Conservation (phyloP, 225 moss, liverwort and hornwort genomes). For the Anthoceros angustus region DNA sequence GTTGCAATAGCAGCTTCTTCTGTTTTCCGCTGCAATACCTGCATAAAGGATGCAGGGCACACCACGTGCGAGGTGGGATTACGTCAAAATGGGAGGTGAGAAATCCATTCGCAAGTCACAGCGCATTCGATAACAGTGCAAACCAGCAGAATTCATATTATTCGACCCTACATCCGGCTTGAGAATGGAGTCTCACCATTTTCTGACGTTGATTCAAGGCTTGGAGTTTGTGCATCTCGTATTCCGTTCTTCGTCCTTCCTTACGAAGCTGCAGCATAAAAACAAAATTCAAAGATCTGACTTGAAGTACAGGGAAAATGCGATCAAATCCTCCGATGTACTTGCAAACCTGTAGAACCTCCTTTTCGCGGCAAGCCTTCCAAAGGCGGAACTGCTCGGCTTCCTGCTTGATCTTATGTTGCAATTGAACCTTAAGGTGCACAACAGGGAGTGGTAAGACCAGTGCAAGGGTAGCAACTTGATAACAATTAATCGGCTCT, state of each 20-base stretch:
- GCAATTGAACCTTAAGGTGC: constrained; percentile 34
- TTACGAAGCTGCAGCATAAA: constrained; percentile 52
- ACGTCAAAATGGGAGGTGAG: neutral
- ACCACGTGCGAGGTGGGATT: neutral
- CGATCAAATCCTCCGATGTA: neutral
- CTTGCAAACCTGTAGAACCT: constrained; percentile 67
- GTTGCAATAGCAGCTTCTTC: constrained; percentile 85
- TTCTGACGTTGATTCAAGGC: constrained; percentile 82
- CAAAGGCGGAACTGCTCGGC: constrained; percentile 54
- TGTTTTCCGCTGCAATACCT: constrained; percentile 90
- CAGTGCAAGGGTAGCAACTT: neutral
- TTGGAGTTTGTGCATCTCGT: constrained; percentile 96
- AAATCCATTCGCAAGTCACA: neutral
- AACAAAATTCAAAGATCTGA: constrained; percentile 3
- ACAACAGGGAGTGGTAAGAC: neutral
- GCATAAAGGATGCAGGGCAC: constrained; percentile 7
- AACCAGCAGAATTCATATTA: neutral
- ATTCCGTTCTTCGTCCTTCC: constrained; percentile 80
- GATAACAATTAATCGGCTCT: no score
- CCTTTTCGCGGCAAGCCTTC: constrained; percentile 88
- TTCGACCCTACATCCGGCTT: neutral
- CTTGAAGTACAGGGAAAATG: neutral
- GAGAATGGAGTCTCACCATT: constrained; percentile 19
- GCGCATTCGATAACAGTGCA: neutral
- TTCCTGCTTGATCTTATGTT: constrained; percentile 55